phyloP scores from a whole-genome alignment of 495 filamentous ascomycete species.

The Articulospora tetracladia region DNA sequence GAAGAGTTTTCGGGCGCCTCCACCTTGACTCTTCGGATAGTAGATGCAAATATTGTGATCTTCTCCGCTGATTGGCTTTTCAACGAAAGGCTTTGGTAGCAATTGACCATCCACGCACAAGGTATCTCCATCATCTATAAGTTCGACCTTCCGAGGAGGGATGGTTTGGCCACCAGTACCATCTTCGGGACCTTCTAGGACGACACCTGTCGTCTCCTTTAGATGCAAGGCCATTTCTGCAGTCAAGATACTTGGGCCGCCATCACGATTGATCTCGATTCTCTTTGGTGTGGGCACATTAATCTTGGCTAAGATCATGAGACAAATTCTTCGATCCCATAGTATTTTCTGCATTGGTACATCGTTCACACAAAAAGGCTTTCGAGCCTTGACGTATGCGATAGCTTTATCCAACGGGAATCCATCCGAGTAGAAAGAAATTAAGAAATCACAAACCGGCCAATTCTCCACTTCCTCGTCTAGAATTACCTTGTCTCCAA shows the following conservation, averaged over 20 bases:
- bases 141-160: conserved; percentile 65
- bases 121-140: conserved; percentile 83
- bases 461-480: conserved; percentile 82
- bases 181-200: conserved; percentile 69
- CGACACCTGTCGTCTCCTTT: conserved; percentile 73
- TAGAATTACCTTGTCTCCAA: conserved; percentile 96
- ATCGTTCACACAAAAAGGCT: conserved; percentile 97
- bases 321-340: conserved; percentile 90
- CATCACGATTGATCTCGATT: conserved; percentile 92
- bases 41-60: conserved; percentile 99
- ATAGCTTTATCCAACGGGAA: conserved; percentile 98
- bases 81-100: conserved; percentile 92
- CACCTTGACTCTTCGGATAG: conserved; percentile 78
- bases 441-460: conserved; percentile 85
- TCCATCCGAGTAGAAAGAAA: conserved; percentile 96
- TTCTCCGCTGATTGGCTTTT: conserved; percentile 97
- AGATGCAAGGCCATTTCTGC: conserved; percentile 74
- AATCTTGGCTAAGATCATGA: conserved; percentile 83
- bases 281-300: conserved; percentile 83
- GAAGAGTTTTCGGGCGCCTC: conserved; percentile 88
- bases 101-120: conserved; percentile 79
- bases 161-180: conserved; percentile 55
- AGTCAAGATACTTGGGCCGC: conserved; percentile 75
- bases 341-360: conserved; percentile 96
- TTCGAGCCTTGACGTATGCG: conserved; percentile 84